Base-by-base conservation (phyloP, 805 yeast genomes). In the Clavispora vitiphila region DNA sequence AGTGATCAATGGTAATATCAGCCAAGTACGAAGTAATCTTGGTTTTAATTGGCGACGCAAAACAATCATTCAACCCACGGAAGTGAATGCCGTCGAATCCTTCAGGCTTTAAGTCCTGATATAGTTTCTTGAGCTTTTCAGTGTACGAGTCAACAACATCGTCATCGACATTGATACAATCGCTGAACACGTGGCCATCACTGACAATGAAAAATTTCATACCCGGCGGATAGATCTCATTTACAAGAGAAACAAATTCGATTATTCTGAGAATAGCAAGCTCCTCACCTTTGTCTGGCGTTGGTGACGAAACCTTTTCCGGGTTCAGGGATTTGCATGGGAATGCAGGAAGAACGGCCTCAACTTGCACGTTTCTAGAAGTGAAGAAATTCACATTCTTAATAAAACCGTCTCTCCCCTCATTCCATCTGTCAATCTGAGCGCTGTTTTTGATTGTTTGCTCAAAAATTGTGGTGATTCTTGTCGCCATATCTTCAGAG, bases 101-200 rank as follows among this genome's bases (percentile, higher is more conserved):
- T 9, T 54, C 56, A 21, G 66, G 68, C 37, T 62, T 59, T 24
- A 72, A 47, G 5, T 45, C 50, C n/a, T 53, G 38, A 48, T 76
- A 76, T 9, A 78, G 53, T n/a, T 54, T 54, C 46, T 69, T 71
- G 43, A 79, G 65, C 23, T 67, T 64, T 4, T 47, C 52, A 1
- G 79, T 74, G 48, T 77, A 79, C 9, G 41, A 49, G 49, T 74
- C 75, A 29, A 79, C 83, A 39, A 67, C 66, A 30, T 65, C 66
- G 53, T 78, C 84, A 54, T 76, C 79, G 25, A 78, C 83, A 26
- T 80, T 81, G 54, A 79, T 61, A 53, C 83, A 78, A 54, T 79
- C 83, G 42, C 81, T 74, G 55, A 79, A 79, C 12, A 79, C 84
- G 52, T 79, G 84, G 0, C 84, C 83, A 50, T 79, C 84, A 54